Evolutionary conservation across 1,284 basidiomycete species (phyloP), one percentile per base, ranked within the genome.

Genomic region (Irpex rosettiformis): DNA sequence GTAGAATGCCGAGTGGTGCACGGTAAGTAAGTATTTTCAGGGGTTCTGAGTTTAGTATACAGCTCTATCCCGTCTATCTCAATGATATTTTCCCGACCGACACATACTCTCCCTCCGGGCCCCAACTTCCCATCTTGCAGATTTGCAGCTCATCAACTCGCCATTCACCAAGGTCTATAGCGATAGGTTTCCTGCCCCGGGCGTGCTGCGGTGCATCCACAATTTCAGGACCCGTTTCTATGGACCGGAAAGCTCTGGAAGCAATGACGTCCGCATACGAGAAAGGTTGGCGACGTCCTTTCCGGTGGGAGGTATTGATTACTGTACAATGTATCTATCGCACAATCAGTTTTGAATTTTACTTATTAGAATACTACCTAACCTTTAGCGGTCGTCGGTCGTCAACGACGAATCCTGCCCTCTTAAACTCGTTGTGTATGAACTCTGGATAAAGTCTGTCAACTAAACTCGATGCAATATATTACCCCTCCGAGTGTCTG

Each of bases 311-410:
- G 0, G 86, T 84, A 64, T 88, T 88, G 59, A 88, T 66, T 22
- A 89, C 67, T 0, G 88, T 89, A 70, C 87, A 89, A 62, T 89
- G 88, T 13, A 89, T 72, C 86, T 88, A 54, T 57, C 16, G 47
- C 30, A 33, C n/a, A n/a, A n/a, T n/a, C n/a, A n/a, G n/a, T n/a
- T n/a, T n/a, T n/a, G n/a, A n/a, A n/a, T n/a, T n/a, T n/a, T n/a
- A n/a, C n/a, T n/a, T n/a, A n/a, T n/a, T n/a, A n/a, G n/a, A 33
- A 13, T 24, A n/a, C n/a, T 11, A 13, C 64, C 73, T 5, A 56
- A 86, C 87, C 73, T 86, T 89, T 28, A 89, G 73, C 0, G 83
- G 81, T 1, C 87, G 76, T 7, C 68, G 72, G 22, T 87, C 71
- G 52, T 75, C 74, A 4, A 73, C 65, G 3, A 75, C 59, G 16